Evolutionary conservation across 306 rosid species (phyloP), one percentile per base, ranked within the genome.

Genomic region (Prunus mongolica): DNA sequence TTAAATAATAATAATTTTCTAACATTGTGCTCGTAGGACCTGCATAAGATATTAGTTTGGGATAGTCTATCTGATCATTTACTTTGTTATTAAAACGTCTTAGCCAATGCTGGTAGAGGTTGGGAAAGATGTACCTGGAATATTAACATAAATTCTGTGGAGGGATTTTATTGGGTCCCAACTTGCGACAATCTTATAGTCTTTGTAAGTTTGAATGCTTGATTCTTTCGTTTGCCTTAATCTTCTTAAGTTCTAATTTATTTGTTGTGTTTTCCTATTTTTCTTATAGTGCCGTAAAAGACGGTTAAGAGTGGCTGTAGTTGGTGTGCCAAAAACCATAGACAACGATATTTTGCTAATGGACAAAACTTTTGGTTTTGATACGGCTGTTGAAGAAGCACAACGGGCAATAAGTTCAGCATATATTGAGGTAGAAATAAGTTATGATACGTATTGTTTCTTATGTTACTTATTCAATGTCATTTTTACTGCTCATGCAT

Each of bases 371-470:
- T 96, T 96, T 79, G 99, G 99, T 72, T 96, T 96, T 45, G 99
- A 96, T 87, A 92, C 99, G 75, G 99, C 99, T 45, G 99, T 96
- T 81, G 99, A 92, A 88, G 99, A 92, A 87, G 97, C 97, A 72
- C 99, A 96, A 69, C 86, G 98, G 69, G 99, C 99, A 74, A 96
- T 96, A 82, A 89, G 92, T 86, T 96, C 99, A 70, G 97, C 99
- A 66, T 96, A 92, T 76, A 93, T 96, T 44, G 99, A 96, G 98
- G 99, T 89, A 87, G 56, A 32, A 74, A 38, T 19, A 19, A 41
- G 19, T 61, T 60, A 16, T 61, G 60, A 25, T 25, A 18, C 3
- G 54, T 46, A 24, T 52, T 11, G 67, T 49, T 72, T 50, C 20
- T 34, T 24, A 25, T 62, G 44, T 52, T 12, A 20, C 66, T 71